phyloP scores from a whole-genome alignment of 2,329 filamentous ascomycete genomes.

The Pseudophaeomoniella oleicola region DNA sequence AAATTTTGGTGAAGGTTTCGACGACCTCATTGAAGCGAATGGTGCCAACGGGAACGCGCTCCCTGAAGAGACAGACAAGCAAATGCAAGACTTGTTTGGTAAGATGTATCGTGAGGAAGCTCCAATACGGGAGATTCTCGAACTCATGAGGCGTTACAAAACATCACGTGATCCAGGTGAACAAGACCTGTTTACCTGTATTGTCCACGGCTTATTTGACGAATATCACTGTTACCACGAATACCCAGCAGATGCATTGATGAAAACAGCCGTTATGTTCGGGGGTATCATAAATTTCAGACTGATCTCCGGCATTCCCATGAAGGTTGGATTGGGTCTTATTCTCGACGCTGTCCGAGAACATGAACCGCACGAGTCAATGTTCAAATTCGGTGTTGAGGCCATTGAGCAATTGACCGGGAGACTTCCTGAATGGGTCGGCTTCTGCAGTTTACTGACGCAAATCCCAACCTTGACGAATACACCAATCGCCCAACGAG shows the following conservation, averaged over 20 bases:
- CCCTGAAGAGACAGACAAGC: conserved; percentile 62
- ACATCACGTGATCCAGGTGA: conserved; percentile 68
- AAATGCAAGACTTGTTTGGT: conserved; percentile 97
- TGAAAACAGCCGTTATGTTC: conserved; percentile 90
- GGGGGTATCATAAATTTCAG: conserved; percentile 92
- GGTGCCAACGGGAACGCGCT: conserved; percentile 69
- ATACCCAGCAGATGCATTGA: conserved; percentile 89
- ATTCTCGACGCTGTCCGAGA: conserved; percentile 92
- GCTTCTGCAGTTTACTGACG: conserved; percentile 73
- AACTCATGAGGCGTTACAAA: conserved; percentile 75
- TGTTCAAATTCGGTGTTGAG: conserved; percentile 97
- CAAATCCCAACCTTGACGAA: conserved; percentile 69
- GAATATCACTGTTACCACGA: conserved; percentile 92
- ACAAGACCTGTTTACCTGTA: conserved; percentile 92
- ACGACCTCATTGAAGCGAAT: conserved; percentile 80
- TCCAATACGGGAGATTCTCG: conserved; percentile 72
- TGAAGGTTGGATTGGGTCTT: conserved; percentile 92
- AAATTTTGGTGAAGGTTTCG: conserved; percentile 87
- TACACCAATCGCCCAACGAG: conserved; percentile 71
- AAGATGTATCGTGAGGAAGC: conserved; percentile 92
- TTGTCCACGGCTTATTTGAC: conserved; percentile 95
- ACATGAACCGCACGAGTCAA: conserved; percentile 65
- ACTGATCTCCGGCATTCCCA: conserved; percentile 73
- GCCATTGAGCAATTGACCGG: conserved; percentile 77
- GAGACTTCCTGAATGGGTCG: conserved; percentile 85